Evolutionary conservation across 140 eudicot species (phyloP), one percentile per base, ranked within the genome.

Genomic region (Stevia rebaudiana): DNA sequence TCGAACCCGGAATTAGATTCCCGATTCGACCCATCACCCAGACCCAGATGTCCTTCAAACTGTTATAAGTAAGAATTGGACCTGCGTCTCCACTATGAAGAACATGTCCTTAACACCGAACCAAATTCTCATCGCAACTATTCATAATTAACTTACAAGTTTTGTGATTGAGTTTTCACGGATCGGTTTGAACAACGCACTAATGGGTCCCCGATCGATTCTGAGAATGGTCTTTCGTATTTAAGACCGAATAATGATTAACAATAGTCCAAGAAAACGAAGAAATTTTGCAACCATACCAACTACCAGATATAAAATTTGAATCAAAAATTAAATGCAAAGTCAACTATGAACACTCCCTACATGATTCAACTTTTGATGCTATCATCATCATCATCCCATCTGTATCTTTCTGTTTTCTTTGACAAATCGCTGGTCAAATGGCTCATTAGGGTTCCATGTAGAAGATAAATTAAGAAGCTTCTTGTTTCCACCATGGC

Each of bases 331-430:
- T 70, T 37, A 70, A 74, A 23, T 23, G 67, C 23, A 52, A 83
- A 78, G 90, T 80, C 90, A 85, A 86, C 86, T 72, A 31, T 57
- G 43, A 63, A 76, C 75, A 69, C 75, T 68, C 58, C 58, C 61
- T 35, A 28, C 72, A 73, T 71, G 84, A 74, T 74, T 67, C 42
- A 74, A 54, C 24, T 65, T 23, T 50, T 67, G 65, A 63, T 74
- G 77, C 76, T 49, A 67, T 67, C 71, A 47, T 76, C 57, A 59
- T 67, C 68, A 48, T 63, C 67, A 69, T 69, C 57, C 44, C 60
- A 55, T 49, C 58, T 41, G 11, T 21, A 49, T 48, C 75, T 46
- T 11, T 58, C 39, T 47, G 41, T 18, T 70, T 50, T 62, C 40
- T 44, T 55, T 49, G n/a, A 77, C 61, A 69, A 52, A 53, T 33